Evolutionary conservation across 2,329 filamentous ascomycete species (phyloP).

Genomic region (Parascedosporium putredinis): DNA sequence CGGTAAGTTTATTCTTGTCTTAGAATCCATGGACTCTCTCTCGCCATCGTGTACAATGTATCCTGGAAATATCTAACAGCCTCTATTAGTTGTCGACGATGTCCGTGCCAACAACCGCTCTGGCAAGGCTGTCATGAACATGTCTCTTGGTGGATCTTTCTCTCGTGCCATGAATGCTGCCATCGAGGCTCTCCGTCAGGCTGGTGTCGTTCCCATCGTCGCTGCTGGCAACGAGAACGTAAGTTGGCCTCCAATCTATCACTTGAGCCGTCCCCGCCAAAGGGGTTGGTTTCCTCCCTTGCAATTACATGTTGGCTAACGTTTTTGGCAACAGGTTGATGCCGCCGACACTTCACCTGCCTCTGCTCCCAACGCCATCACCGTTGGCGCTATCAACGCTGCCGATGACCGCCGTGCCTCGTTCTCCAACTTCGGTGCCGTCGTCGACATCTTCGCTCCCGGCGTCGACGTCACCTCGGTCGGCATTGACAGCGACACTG

Average conservation of each 20-base stretch:
- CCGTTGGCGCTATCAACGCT: constrained; percentile 48
- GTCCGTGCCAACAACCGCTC: constrained; percentile 26
- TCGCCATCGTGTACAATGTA: neutral
- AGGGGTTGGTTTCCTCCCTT: neutral
- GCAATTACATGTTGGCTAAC: neutral
- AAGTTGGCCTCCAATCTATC: no score
- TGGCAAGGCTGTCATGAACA: constrained; percentile 53
- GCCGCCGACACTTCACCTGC: constrained; percentile 41
- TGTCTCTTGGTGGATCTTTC: constrained; percentile 45
- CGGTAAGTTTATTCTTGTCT: constrained; percentile 15
- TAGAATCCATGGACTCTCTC: neutral
- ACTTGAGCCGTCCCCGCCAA: no score
- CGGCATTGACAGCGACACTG: constrained; percentile 38
- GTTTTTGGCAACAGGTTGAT: constrained; percentile 25
- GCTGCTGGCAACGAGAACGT: constrained; percentile 49
- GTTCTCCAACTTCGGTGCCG: constrained; percentile 49
- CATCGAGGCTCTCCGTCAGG: constrained; percentile 35
- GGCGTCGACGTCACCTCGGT: constrained; percentile 44
- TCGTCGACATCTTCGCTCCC: constrained; percentile 45
- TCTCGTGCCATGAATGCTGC: constrained; percentile 45
- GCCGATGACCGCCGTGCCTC: constrained; percentile 33
- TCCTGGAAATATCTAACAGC: neutral
- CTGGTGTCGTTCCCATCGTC: constrained; percentile 47
- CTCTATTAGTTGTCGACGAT: constrained; percentile 30
- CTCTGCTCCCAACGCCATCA: constrained; percentile 45